Evolutionary conservation across 2,329 filamentous ascomycete genomes (phyloP), one percentile per base, ranked within the genome.

Genomic region (Botrytis cinerea): DNA sequence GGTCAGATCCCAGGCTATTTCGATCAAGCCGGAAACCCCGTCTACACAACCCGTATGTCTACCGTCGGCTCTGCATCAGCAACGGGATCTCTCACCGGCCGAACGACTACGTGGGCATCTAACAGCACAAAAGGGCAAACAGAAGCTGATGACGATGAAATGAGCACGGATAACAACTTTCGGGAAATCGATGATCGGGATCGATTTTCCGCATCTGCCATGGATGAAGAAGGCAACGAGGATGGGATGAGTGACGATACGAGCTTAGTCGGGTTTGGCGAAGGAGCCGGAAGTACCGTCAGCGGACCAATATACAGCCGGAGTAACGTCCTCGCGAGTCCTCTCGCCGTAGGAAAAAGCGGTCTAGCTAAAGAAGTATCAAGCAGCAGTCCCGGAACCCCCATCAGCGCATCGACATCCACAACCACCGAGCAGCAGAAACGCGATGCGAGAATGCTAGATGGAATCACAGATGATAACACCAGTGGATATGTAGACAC

Each of bases 21-120:
- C 78, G 94, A 97, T 80, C 87, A 88, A 68, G 91, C 89, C 78
- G 89, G 92, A 43, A 91, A 91, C 80, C 93, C 85, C 77, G 89
- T 84, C 79, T 87, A 75, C 76, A 87, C 85, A 75, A 95, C 85
- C 84, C 93, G 87, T 89, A 96, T 91, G 83, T 96, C 93, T 84
- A 98, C 95, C 0, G 95, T 98, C 38, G 95, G 95, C 74, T 93
- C 92, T 66, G 95, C 95, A 43, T 95, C 92, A 77, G 95, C 95
- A 2, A 98, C 95, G 0, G 92, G 92, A 73, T 94, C 92, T 77
- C 86, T 91, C 22, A 91, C 91, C 64, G 91, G 89, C 22, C 86
- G 89, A 74, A 81, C 80, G 2, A 91, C 82, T 2, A 84, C 90
- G 3, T 92, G 90, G 90, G 89, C 90, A n/a, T 88, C 86, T 75